These are phyloP conservation scores for Gigaspora rosea DNA, from an alignment of 192 early-diverging fungal genomes.

Conservation along the genomic window DNA sequence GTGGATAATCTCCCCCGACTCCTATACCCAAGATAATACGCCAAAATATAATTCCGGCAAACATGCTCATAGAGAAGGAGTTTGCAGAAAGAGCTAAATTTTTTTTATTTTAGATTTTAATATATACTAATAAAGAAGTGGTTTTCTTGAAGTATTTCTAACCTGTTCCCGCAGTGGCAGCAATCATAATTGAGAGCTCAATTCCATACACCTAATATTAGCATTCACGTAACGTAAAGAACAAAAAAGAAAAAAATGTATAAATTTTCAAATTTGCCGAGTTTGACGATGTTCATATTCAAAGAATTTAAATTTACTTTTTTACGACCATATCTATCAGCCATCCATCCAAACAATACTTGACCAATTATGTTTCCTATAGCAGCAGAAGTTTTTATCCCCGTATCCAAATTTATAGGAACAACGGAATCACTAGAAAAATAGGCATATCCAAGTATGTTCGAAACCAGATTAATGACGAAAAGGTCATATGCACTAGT, in stretches of 20 bases:
- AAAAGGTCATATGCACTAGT: no score
- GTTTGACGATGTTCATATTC: not conserved
- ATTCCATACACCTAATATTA: slow-evolving; percentile 74
- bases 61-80: slow-evolving; percentile 65
- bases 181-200: slow-evolving; percentile 89
- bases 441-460: slow-evolving; percentile 84
- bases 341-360: slow-evolving; percentile 70
- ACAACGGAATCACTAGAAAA: slow-evolving; percentile 53
- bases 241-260: not conserved
- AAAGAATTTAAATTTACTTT: slow-evolving; percentile 26
- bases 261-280: not conserved
- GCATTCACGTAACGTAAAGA: not conserved
- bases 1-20: slow-evolving; percentile 94
- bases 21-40: slow-evolving; percentile 88
- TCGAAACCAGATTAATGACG: slow-evolving; percentile 79
- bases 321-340: slow-evolving; percentile 88
- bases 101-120: not conserved
- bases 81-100: slow-evolving; percentile 65
- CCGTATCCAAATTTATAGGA: slow-evolving; percentile 63
- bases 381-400: slow-evolving; percentile 79
- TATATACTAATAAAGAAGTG: not conserved
- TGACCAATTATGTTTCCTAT: no score
- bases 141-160: not conserved
- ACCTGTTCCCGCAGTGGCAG: slow-evolving; percentile 75
- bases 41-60: slow-evolving; percentile 76